A percentile compares a stretch with the other conserved stretches of the same genome.
These are phyloP conservation scores for Schoenoplectus tabernaemontani DNA, from an alignment of 202 grass and related monocot species.

Conservation along the genomic window DNA sequence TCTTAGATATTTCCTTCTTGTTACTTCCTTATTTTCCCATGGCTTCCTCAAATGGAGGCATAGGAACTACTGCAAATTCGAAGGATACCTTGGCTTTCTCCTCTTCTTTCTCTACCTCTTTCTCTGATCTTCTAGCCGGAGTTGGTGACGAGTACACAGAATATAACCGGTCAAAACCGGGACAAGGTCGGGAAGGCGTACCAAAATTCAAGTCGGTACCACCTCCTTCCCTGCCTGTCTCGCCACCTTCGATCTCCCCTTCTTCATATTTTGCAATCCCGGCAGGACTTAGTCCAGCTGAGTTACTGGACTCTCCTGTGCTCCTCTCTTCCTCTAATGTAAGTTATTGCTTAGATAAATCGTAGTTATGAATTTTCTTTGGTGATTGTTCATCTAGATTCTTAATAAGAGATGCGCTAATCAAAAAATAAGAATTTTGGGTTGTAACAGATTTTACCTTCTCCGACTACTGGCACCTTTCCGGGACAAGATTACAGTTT, in stretches of 20 bases:
- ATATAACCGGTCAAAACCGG: not conserved
- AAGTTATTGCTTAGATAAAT: constrained; percentile 11
- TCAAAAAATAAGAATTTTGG: not conserved
- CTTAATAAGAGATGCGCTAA: no score
- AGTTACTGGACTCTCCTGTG: constrained; percentile 40
- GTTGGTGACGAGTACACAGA: not conserved
- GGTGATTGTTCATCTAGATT: no score
- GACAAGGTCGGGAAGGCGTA: constrained; percentile 6
- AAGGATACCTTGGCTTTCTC: constrained; percentile 24
- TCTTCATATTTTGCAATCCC: constrained; percentile 40
- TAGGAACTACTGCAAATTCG: not conserved
- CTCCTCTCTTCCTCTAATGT: constrained; percentile 37
- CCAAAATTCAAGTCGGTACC: constrained; percentile 43
- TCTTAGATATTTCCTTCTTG: constrained; percentile 2
- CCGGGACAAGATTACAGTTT: constrained; percentile 24
- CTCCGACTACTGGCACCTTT: constrained; percentile 37
- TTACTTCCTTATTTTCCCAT: not conserved
- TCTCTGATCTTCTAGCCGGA: constrained; percentile 41
- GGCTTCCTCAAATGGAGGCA: constrained; percentile 24
- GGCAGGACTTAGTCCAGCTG: constrained; percentile 35
- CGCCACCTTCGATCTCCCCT: constrained; percentile 29
- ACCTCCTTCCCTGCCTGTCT: constrained; percentile 36
- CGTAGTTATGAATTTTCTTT: not conserved
- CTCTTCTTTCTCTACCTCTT: constrained; percentile 29
- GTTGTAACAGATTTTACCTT: constrained; percentile 29